Evolutionary conservation across 495 filamentous ascomycete species (phyloP), one percentile per base, ranked within the genome.

Genomic region (Hypoxylon rickii): DNA sequence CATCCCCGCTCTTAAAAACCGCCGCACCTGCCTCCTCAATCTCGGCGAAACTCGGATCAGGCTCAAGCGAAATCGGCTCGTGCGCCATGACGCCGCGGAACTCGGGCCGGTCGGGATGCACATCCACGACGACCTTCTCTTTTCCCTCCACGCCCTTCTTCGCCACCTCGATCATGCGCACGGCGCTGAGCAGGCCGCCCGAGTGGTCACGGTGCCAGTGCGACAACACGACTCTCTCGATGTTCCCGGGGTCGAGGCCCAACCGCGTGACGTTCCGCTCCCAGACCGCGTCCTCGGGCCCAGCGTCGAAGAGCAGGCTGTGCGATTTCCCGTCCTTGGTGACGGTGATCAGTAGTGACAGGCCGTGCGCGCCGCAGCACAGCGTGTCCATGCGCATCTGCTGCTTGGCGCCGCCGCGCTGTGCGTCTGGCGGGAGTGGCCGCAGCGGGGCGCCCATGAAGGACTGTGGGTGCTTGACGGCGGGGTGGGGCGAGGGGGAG

Each of bases 131-230:
- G 0, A 84, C 54, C 1, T 68, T 54, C 17, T 44, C 40, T 10
- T 59, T 57, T 1, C 69, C 44, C 12, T 49, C 47, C 33, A 62
- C 51, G 29, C 73, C 60, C 24, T 61, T 55, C 47, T 71, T 58
- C 50, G 79, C 80, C 7, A 73, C 78, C 12, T 73, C 63, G 1
- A 76, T 72, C 36, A 81, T 82, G 69, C 80, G 73, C 15, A 74
- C 63, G 18, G 67, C 61, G 11, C 51, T 44, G 3, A 54, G 38
- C n/a, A 67, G 24, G 15, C 85, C 78, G 11, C 82, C 83, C 17
- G 82, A 79, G 63, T 86, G 83, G 52, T 86, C 83, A 19, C 83
- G 79, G 71, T 86, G 83, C 83, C 82, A 86, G 54, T 86, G 83
- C 4, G 77, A 70, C 13, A 78, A 65, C 21, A 72, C 68, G 16